A percentile compares a stretch with the other conserved stretches of the same genome.
Conservation (phyloP, 768 basidiomycete species). For the Kwoniella sp. region DNA sequence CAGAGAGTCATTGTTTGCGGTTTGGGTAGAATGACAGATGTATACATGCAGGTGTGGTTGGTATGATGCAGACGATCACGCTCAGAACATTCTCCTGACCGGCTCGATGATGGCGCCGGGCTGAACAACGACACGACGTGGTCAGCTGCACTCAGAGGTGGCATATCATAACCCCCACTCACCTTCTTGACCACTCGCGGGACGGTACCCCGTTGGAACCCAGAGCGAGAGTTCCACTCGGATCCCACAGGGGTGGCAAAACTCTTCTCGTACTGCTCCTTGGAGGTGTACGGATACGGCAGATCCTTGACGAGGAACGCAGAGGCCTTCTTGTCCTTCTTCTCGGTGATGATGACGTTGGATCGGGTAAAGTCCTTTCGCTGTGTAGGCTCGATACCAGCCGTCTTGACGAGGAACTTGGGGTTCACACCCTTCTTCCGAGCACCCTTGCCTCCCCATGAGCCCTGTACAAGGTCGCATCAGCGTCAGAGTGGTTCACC, state of each 20-base stretch:
- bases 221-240: conserved; percentile 87
- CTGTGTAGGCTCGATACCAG: conserved; percentile 70
- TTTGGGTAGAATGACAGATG: too few relatives aligned
- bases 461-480: conserved; percentile 58
- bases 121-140: conserved; percentile 9
- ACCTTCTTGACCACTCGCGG: conserved; percentile 87
- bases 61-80: conserved; percentile 39
- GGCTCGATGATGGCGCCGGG: conserved; percentile 50
- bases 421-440: conserved; percentile 58
- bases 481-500: neutral
- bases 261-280: conserved; percentile 82
- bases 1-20: too few relatives aligned
- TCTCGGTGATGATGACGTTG: conserved; percentile 93
- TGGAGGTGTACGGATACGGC: conserved; percentile 90
- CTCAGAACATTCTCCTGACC: conserved; percentile 43
- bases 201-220: conserved; percentile 61
- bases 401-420: conserved; percentile 68
- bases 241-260: conserved; percentile 75
- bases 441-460: conserved; percentile 81
- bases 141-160: neutral
- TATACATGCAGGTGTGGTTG: too few relatives aligned
- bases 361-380: conserved; percentile 80
- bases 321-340: conserved; percentile 84
- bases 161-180: conserved; percentile 16
- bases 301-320: conserved; percentile 87